A percentile compares a stretch with the other conserved stretches of the same genome.
Evolutionary conservation across 2,329 filamentous ascomycete genomes (phyloP).

Genomic region (Pleoardoris graminearum): DNA sequence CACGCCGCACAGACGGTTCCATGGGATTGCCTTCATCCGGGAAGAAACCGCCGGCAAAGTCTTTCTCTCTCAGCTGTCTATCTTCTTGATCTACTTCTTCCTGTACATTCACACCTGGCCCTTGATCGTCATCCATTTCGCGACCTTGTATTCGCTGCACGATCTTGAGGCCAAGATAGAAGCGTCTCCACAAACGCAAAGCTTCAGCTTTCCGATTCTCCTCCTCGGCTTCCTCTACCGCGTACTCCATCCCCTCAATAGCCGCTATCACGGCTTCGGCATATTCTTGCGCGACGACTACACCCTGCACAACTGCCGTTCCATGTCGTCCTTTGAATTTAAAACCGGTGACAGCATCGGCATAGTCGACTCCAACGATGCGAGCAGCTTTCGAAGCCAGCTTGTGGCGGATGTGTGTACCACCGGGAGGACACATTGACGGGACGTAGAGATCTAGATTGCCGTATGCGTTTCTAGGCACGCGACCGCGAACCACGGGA

Average conservation of each 20-base stretch:
- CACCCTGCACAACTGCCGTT: slow-evolving; percentile 78
- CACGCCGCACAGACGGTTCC: slow-evolving; percentile 23
- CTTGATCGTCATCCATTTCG: slow-evolving; percentile 41
- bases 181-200: slow-evolving; percentile 62
- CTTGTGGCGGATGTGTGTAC: slow-evolving; percentile 58
- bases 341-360: slow-evolving; percentile 88
- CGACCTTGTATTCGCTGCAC: slow-evolving; percentile 69
- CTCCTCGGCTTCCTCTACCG: slow-evolving; percentile 65
- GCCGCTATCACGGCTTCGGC: slow-evolving; percentile 72
- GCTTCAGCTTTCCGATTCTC: slow-evolving; percentile 56
- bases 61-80: slow-evolving; percentile 29
- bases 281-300: slow-evolving; percentile 73
- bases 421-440: slow-evolving; percentile 65
- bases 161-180: slow-evolving; percentile 67
- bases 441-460: slow-evolving; percentile 67
- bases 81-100: slow-evolving; percentile 36
- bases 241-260: slow-evolving; percentile 67
- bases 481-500: slow-evolving; percentile 70
- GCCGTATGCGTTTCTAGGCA: slow-evolving; percentile 66
- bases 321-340: slow-evolving; percentile 83
- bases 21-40: slow-evolving; percentile 55
- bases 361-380: slow-evolving; percentile 79
- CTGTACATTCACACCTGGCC: slow-evolving; percentile 32
- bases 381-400: slow-evolving; percentile 72
- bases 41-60: slow-evolving; percentile 47